Evolutionary conservation across 371 early-diverging fungal genomes (phyloP), one percentile per base, ranked within the genome.

Genomic region (Mucor irregularis): DNA sequence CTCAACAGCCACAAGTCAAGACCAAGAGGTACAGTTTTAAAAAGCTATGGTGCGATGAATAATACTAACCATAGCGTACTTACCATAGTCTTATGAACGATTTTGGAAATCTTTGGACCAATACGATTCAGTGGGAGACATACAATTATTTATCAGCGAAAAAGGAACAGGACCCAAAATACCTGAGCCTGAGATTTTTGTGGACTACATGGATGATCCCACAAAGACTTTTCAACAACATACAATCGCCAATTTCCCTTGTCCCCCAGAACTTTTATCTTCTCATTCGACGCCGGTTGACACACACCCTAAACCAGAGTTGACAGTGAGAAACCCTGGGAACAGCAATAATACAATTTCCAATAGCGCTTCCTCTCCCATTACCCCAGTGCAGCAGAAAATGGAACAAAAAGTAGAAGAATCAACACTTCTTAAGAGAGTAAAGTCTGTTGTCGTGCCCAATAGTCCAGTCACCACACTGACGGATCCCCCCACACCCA

Each of bases 1-100:
- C 6, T 89, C 93, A 5, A 81, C 82, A 21, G 76, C 85, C 8
- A 91, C 94, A 40, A 91, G 92, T 4, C 75, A 89, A 30, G 95
- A 97, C 58, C 94, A 94, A 70, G 94, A 94, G 79, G 90, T 87
- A 71, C n/a, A 58, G 4, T 46, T 17, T 8, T 6, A 45, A 39
- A 39, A 39, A 39, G 6, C 5, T 21, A 19, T 9, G 5, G 9
- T 7, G 6, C 8, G 39, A 4, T 21, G 10, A 11, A 49, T 40
- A 30, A n/a, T 22, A 22, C 8, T 44, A 25, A 21, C 25, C 31
- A 40, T 9, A 49, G n/a, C 34, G 40, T 52, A 43, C 42, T 52
- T 52, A 31, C 37, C n/a, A n/a, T n/a, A 89, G 90, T 85, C 88
- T 10, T 90, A 87, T 55, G 93, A 92, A 55, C 78, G 86, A 0